Percentiles rank a stretch among this genome's conserved stretches.
Evolutionary conservation across 805 yeast genomes (phyloP).

Genomic region (Metschnikowia kunwiensis): DNA sequence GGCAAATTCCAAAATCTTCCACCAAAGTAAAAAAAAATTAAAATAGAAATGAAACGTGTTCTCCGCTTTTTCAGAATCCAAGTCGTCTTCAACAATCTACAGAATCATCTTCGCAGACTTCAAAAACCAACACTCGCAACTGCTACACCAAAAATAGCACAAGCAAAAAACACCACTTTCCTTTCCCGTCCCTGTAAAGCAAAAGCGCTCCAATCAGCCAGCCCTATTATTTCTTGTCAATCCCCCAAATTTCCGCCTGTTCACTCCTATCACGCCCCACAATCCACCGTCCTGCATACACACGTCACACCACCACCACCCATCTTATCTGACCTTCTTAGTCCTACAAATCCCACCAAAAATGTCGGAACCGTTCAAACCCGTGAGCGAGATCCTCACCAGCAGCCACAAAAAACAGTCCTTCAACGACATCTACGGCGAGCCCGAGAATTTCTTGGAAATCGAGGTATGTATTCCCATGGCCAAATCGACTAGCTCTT

Average conservation of each 20-base stretch:
- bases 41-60: no score
- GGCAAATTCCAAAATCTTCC: not conserved
- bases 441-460: conserved; percentile 91
- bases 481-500: no score
- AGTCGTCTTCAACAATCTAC: not conserved
- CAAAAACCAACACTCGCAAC: no score
- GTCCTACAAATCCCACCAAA: no score
- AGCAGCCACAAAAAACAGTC: conserved; percentile 51
- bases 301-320: not conserved
- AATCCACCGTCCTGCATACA: no score
- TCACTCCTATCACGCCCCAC: no score
- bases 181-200: no score
- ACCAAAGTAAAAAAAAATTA: not conserved
- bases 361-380: conserved; percentile 40
- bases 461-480: conserved; percentile 61
- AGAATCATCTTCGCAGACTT: not conserved
- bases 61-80: no score
- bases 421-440: conserved; percentile 82
- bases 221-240: no score
- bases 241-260: no score
- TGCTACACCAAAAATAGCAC: no score
- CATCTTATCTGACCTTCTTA: not conserved
- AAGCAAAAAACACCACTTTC: not conserved
- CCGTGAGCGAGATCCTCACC: conserved; percentile 40
- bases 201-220: no score